phyloP scores from a whole-genome alignment of 257 asterid species.

The Solanum clarkiae region DNA sequence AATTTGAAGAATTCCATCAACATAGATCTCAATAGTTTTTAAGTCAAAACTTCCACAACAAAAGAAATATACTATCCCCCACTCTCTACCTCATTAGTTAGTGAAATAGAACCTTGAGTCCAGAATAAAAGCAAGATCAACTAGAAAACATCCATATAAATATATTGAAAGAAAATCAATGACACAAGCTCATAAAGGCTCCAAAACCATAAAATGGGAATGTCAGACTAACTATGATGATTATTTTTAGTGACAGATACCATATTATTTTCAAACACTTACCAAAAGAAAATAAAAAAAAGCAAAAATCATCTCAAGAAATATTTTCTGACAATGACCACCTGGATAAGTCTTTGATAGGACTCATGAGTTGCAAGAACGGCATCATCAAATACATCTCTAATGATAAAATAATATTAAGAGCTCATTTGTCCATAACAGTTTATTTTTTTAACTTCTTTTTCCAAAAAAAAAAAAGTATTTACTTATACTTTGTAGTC shows the following conservation, averaged over 20 bases:
- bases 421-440: neutral
- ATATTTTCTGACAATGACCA: neutral
- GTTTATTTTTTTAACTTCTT: neutral
- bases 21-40: neutral
- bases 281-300: neutral
- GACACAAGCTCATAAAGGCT: neutral
- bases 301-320: neutral
- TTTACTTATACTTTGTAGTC: neutral
- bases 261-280: neutral
- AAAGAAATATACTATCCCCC: neutral
- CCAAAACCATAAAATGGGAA: neutral
- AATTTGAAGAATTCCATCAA: neutral
- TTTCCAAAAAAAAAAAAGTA: neutral
- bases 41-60: neutral
- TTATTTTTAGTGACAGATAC: neutral
- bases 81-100: neutral
- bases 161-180: neutral
- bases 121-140: neutral
- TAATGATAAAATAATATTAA: neutral
- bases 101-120: neutral
- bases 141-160: neutral
- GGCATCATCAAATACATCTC: neutral
- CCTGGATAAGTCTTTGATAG: neutral
- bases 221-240: neutral
- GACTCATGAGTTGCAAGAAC: neutral